phyloP scores from a whole-genome alignment of 2,329 filamentous ascomycete genomes.

The Drechslerella coelobrocha region DNA sequence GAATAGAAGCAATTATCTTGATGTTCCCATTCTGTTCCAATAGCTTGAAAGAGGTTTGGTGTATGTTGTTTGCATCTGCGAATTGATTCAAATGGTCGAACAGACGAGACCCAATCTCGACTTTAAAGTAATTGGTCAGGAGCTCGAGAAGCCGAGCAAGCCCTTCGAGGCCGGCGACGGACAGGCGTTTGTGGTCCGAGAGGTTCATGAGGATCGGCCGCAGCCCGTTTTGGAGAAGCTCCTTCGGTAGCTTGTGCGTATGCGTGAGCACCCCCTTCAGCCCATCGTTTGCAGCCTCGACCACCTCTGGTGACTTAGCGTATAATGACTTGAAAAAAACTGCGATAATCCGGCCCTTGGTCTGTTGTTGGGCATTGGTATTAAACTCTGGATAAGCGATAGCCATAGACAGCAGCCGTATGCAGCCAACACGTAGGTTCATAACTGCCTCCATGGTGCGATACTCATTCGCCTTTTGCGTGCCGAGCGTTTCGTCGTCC shows the following conservation, averaged over 20 bases:
- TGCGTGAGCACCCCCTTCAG: slow-evolving; percentile 85
- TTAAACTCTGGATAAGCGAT: slow-evolving; percentile 93
- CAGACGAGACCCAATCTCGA: slow-evolving; percentile 92
- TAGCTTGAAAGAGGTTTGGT: slow-evolving; percentile 91
- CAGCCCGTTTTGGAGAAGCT: slow-evolving; percentile 90
- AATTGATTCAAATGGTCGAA: slow-evolving; percentile 92
- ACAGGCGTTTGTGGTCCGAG: slow-evolving; percentile 89
- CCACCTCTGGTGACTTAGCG: slow-evolving; percentile 87
- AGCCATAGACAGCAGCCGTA: slow-evolving; percentile 88
- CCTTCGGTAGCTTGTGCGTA: slow-evolving; percentile 91
- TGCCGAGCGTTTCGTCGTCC: slow-evolving; percentile 84
- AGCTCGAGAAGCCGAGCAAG: slow-evolving; percentile 86
- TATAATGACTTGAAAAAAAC: slow-evolving; percentile 99
- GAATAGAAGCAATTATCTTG: slow-evolving; percentile 92
- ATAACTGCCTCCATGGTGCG: slow-evolving; percentile 95
- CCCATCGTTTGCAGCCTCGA: slow-evolving; percentile 90
- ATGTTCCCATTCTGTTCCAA: slow-evolving; percentile 92
- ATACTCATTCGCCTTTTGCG: slow-evolving; percentile 87
- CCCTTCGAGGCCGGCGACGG: slow-evolving; percentile 86
- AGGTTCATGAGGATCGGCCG: slow-evolving; percentile 95
- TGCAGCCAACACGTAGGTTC: slow-evolving; percentile 87
- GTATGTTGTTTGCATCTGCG: slow-evolving; percentile 77
- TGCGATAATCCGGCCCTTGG: slow-evolving; percentile 76
- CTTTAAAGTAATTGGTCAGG: slow-evolving; percentile 97
- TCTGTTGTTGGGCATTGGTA: slow-evolving; percentile 60